Base-by-base conservation (phyloP, 2,329 filamentous ascomycete genomes). In the Neopestalotiopsis sp. region DNA sequence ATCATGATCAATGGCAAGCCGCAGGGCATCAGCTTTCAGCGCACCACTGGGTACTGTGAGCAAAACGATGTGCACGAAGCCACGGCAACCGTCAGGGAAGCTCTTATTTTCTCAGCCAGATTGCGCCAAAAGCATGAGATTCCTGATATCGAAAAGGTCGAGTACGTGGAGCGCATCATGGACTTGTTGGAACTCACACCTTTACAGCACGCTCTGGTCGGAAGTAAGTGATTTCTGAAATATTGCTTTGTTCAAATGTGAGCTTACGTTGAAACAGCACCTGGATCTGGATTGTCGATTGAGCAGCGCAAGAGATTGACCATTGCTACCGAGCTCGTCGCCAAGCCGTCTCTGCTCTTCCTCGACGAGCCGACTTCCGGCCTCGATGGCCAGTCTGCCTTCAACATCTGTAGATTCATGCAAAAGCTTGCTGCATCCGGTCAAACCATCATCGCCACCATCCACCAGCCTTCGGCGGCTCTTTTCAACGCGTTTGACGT, bases 301-400 rank as follows among this genome's bases (percentile, higher is more conserved):
- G 86, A 86, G 17, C 84, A 88, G 72, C 76, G 84, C 4, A 93
- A 93, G 81, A 85, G 91, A 38, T 81, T 93, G 1, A 92, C 91
- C 0, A 91, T 93, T 49, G 91, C 89, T 62, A 90, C 92, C 0
- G 91, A 93, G 72, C 79, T 93, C 4, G 90, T 90, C 17, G 90
- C 90, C 1, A 91, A 91, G 74, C 90, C 90, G 0, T 84, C 90
- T 0, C 80, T 92, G 0, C 82, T 92, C 4, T 92, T 92, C 82
- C 79, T 92, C 7, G 89, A 92, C 67, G 90, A 91, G 73, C 85
- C 85, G 0, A 87, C 85, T 0, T 89, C 87, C 3, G 88, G 88
- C 9, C 84, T 90, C 12, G 88, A 90, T 71, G 85, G 85, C 0
- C 84, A 86, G 56, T 84, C 87, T 9, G 87, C 88, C 0, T 90